Conservation (phyloP, 139 green algal species). For the Tetradesmus obliquus region DNA sequence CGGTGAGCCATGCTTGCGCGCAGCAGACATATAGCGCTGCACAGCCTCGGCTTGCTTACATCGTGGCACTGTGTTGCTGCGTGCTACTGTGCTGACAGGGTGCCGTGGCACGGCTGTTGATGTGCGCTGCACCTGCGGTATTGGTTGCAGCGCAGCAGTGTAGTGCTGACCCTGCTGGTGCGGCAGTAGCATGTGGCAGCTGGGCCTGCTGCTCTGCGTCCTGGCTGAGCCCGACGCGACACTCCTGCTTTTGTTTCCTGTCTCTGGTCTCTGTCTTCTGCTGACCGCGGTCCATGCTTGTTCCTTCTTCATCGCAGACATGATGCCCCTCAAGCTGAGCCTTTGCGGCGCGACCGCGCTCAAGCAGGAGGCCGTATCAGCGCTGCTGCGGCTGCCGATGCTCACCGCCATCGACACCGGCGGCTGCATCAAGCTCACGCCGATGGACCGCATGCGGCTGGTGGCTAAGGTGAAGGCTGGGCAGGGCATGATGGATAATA, state of each 20-base stretch:
- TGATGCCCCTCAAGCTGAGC: slow-evolving; percentile 73
- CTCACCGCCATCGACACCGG: slow-evolving; percentile 76
- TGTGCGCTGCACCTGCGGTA: too few species aligned
- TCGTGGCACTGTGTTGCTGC: too few species aligned
- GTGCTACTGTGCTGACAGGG: too few species aligned
- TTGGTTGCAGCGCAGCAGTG: too few species aligned
- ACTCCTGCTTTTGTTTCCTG: not conserved
- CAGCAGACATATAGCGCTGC: not conserved
- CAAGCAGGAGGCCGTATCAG: slow-evolving; percentile 75
- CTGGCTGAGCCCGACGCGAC: too few species aligned
- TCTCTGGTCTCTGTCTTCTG: not conserved
- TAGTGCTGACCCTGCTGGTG: too few species aligned
- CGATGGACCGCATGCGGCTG: slow-evolving; percentile 85
- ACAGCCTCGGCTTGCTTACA: too few species aligned
- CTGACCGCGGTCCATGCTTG: not conserved
- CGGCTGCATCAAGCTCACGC: slow-evolving; percentile 71
- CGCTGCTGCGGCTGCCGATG: slow-evolving; percentile 81
- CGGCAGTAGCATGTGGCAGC: too few species aligned
- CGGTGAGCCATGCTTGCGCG: not conserved
- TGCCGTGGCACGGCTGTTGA: too few species aligned
- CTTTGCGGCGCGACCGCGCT: slow-evolving; percentile 75
- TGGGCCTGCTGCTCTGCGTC: too few species aligned
- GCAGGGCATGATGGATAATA: slow-evolving; percentile 39
- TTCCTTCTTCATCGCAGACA: slow-evolving; percentile 29
- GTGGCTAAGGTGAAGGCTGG: slow-evolving; percentile 75